Evolutionary conservation across 2,329 filamentous ascomycete species (phyloP), one percentile per base, ranked within the genome.

Genomic region (Orbilia ellipsospora): DNA sequence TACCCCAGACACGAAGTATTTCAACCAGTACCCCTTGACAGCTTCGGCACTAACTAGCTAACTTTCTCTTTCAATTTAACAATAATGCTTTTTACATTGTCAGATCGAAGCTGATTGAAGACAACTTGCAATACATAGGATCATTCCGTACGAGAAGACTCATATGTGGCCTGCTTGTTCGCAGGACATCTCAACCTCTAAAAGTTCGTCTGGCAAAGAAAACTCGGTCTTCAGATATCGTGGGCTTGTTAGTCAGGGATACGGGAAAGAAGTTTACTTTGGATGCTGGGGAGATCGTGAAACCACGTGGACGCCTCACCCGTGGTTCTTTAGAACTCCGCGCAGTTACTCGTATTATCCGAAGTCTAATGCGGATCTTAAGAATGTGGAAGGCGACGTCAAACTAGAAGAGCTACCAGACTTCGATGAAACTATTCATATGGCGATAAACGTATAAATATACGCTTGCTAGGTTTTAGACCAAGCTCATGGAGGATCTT

Each of bases 281-380:
- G 68, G 68, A 16, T 73, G 68, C 15, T n/a, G 4, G 4, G 20
- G 1, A 8, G 60, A 60, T 36, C 20, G 31, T 15, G n/a, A 56
- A n/a, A 62, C 62, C 12, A 16, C 1, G 5, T 48, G 56, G 36
- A 57, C 50, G 1, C 62, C 56, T 10, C 54, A 73, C 20, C 69
- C 69, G 1, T 44, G 31, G 55, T 66, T 73, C 56, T 66, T 66
- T 50, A 28, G 28, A 28, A 45, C 57, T 4, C 55, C 69, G 28
- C n/a, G 31, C 4, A 20, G n/a, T 4, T 40, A 28, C 44, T 60
- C 48, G 8, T 73, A 50, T 16, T 73, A 28, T 52, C 69, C 69
- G 4, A 48, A 62, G 2, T 10, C 40, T 3, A 23, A 59, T 16
- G 55, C 55, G 7, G 7, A 18, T 0, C 20, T 16, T 26, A 31